Base-by-base conservation (phyloP, 2,329 filamentous ascomycete species). In the Coniochaeta sp. region DNA sequence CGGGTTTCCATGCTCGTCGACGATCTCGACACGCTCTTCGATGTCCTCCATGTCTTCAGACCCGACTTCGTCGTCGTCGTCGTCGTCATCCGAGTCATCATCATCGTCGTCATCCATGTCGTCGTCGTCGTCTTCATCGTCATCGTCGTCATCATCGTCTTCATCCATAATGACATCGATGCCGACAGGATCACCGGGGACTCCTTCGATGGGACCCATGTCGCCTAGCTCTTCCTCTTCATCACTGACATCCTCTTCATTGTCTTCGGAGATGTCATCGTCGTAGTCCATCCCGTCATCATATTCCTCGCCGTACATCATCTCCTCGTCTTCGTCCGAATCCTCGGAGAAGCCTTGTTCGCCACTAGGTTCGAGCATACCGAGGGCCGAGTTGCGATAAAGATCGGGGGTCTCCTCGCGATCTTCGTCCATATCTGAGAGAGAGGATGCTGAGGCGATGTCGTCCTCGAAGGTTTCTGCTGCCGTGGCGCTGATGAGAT, bases 391-490 rank as follows among this genome's bases (percentile, higher is more conserved):
- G 67, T 97, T 96, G 50, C 95, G 87, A 73, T 96, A 97, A 18
- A 99, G 78, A 70, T 99, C 94, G 27, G 95, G 94, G 5, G 95
- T 99, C 66, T 97, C 94, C 67, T 96, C 91, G 42, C 91, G 85
- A 52, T 89, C 86, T 55, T 91, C 88, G n/a, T 48, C 45, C 49
- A 91, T 75, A 56, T 96, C 91, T 10, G 92, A 96, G 22, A 95
- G 82, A 1, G 92, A 96, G 4, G 91, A 95, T 3, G 87, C 83
- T 10, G 89, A 94, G 2, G 85, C 85, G 45, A 96, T 88, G 45
- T 96, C 91, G 56, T 96, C 91, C 47, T 95, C 91, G 24, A 89
- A 85, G 18, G 71, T 72, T 28, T 83, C 83, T 46, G 85, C 84
- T 5, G 84, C 81, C 10, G 84, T 78, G 8, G 80, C 74, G 77